Percentiles rank a stretch among this genome's conserved stretches.
Evolutionary conservation across 1,139 yeast species (phyloP).

Genomic region (Ogataea hybrid): DNA sequence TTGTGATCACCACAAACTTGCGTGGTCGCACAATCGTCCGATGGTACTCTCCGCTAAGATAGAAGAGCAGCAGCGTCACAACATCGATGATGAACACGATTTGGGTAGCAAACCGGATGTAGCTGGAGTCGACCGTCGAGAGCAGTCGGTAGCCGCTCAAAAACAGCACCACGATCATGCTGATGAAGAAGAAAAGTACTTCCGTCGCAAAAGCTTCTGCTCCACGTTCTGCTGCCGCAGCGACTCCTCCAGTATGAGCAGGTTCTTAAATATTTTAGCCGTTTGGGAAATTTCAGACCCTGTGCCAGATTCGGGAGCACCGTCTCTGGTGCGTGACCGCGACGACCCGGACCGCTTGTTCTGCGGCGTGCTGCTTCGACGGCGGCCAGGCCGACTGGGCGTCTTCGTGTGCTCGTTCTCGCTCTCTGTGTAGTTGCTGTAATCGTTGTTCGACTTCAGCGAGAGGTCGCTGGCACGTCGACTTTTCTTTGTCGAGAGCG

Average conservation of each 20-base stretch:
- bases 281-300: constrained; percentile 33
- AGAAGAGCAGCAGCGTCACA: constrained; percentile 74
- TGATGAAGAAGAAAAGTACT: constrained; percentile 60
- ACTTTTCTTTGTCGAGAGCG: constrained; percentile 6
- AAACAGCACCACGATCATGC: constrained; percentile 31
- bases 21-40: constrained; percentile 83
- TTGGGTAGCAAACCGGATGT: constrained; percentile 51
- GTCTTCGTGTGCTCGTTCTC: constrained; percentile 21
- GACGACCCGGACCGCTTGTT: constrained; percentile 21
- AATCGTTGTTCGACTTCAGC: constrained; percentile 22
- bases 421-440: constrained; percentile 20
- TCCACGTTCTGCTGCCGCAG: constrained; percentile 76
- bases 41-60: constrained; percentile 84
- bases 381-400: constrained; percentile 17
- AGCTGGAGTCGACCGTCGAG: constrained; percentile 16
- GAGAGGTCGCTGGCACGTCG: constrained; percentile 30
- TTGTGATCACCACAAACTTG: constrained; percentile 71
- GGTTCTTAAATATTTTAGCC: constrained; percentile 73
- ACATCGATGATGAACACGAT: constrained; percentile 63
- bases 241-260: constrained; percentile 81
- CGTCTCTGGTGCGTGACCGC: constrained; percentile 21
- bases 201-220: constrained; percentile 66
- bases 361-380: constrained; percentile 20
- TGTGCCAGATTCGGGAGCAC: constrained; percentile 10
- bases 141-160: constrained; percentile 24